A percentile compares a stretch with the other conserved stretches of the same genome.
Evolutionary conservation across 805 yeast genomes (phyloP).

Genomic region (Suhomyces prunicola): DNA sequence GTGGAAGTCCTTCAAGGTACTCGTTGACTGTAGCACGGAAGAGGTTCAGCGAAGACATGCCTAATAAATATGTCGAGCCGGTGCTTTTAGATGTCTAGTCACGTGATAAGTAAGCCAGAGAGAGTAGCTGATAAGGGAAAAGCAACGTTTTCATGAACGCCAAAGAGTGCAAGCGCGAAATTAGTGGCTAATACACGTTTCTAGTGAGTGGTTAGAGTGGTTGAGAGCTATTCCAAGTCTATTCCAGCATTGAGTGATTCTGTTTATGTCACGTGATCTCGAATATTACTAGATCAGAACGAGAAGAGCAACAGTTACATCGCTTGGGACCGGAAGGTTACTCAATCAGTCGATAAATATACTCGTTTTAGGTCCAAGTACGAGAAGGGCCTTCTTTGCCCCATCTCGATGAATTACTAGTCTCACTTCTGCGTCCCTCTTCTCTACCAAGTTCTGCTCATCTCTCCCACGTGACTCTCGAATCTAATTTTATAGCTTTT

Average conservation of each 20-base stretch:
- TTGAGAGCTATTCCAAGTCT: not conserved
- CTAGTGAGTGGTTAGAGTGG: not conserved
- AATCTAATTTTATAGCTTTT: not conserved
- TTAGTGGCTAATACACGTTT: no score
- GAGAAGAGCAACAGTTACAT: not conserved
- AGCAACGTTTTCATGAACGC: no score
- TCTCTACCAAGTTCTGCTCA: not conserved
- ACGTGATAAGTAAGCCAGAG: not conserved
- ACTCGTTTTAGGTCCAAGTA: no score
- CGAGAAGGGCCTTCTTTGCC: not conserved
- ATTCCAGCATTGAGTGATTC: not conserved
- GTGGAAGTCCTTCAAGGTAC: conserved; percentile 86
- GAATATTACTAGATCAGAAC: not conserved
- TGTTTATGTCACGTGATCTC: not conserved
- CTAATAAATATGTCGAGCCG: not conserved
- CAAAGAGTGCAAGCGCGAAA: no score
- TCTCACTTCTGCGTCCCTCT: not conserved
- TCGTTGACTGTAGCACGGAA: conserved; percentile 78
- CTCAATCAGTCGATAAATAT: not conserved
- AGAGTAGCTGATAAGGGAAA: not conserved
- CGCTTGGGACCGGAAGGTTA: no score
- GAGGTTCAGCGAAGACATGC: conserved; percentile 21
- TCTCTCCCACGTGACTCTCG: not conserved
- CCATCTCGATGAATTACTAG: not conserved
- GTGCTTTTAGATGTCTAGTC: not conserved